Evolutionary conservation across 768 basidiomycete genomes (phyloP).

Genomic region (Leccinum obscurum): DNA sequence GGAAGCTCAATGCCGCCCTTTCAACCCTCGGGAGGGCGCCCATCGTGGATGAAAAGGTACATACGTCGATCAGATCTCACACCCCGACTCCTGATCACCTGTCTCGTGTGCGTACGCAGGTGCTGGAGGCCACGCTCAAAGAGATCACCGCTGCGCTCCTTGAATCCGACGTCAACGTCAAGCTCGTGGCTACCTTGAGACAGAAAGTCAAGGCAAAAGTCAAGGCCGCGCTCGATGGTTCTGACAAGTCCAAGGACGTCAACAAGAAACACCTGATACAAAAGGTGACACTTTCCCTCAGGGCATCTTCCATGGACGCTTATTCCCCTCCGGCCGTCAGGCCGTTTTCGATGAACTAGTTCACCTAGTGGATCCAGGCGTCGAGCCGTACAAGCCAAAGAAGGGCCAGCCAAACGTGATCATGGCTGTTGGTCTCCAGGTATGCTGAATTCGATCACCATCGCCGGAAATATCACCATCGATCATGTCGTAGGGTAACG

Average conservation of each 20-base stretch:
- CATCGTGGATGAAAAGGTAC: slow-evolving; percentile 88
- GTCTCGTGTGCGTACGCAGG: slow-evolving; percentile 46
- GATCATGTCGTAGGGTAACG: slow-evolving; percentile 71
- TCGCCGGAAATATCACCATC: not conserved
- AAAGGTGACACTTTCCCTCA: slow-evolving; percentile 53
- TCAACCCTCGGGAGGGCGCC: slow-evolving; percentile 85
- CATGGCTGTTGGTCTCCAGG: slow-evolving; percentile 97
- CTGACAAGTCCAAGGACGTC: slow-evolving; percentile 74
- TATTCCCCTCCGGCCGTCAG: slow-evolving; percentile 41
- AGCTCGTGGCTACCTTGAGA: slow-evolving; percentile 83
- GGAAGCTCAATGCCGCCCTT: slow-evolving; percentile 90
- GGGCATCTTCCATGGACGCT: slow-evolving; percentile 1
- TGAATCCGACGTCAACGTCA: slow-evolving; percentile 98
- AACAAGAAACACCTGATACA: slow-evolving; percentile 89
- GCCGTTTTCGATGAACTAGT: slow-evolving; percentile 98
- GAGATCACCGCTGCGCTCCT: slow-evolving; percentile 93
- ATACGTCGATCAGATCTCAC: slow-evolving; percentile 15
- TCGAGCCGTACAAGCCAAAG: slow-evolving; percentile 94
- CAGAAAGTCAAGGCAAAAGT: slow-evolving; percentile 91
- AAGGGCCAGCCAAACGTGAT: slow-evolving; percentile 93
- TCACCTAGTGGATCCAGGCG: slow-evolving; percentile 90
- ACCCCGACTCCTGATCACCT: not conserved
- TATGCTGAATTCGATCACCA: slow-evolving; percentile 33
- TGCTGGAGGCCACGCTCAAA: slow-evolving; percentile 91
- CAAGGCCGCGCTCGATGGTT: slow-evolving; percentile 71